A percentile compares a stretch with the other conserved stretches of the same genome.
Evolutionary conservation across 352 stramenopile genomes (phyloP).

Genomic region (Phytophthora foliorum): DNA sequence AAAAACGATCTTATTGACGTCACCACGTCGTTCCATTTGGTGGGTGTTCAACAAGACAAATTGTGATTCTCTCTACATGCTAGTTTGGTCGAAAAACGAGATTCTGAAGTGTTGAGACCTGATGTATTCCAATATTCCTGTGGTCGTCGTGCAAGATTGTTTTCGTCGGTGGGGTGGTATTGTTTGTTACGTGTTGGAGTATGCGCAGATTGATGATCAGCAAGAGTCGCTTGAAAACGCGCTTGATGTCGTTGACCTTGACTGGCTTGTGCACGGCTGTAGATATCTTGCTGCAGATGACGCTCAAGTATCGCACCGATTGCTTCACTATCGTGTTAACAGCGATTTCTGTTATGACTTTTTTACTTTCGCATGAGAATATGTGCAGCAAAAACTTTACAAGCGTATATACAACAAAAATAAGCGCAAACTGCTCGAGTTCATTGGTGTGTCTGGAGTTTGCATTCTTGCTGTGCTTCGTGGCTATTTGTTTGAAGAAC

Average conservation of each 20-base stretch:
- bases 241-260: constrained; percentile 10
- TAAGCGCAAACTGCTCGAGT: constrained; percentile 7
- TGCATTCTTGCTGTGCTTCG: constrained; percentile 4
- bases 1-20: constrained; percentile 41
- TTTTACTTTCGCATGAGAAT: too few species aligned
- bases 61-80: constrained; percentile 18
- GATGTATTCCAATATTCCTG: neutral
- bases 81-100: neutral
- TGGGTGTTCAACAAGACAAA: constrained; percentile 40
- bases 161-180: constrained; percentile 4
- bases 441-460: constrained; percentile 8
- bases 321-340: constrained; percentile 26
- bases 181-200: neutral
- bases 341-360: neutral
- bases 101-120: neutral
- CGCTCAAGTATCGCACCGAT: constrained; percentile 9
- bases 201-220: neutral
- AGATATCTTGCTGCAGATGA: constrained; percentile 10
- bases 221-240: constrained; percentile 13
- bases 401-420: neutral
- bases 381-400: constrained; percentile 2
- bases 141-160: neutral
- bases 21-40: constrained; percentile 27
- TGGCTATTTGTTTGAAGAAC: constrained; percentile 8
- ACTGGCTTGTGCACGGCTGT: constrained; percentile 19